phyloP scores from a whole-genome alignment of 1,284 basidiomycete species.

The Malassezia sp. region DNA sequence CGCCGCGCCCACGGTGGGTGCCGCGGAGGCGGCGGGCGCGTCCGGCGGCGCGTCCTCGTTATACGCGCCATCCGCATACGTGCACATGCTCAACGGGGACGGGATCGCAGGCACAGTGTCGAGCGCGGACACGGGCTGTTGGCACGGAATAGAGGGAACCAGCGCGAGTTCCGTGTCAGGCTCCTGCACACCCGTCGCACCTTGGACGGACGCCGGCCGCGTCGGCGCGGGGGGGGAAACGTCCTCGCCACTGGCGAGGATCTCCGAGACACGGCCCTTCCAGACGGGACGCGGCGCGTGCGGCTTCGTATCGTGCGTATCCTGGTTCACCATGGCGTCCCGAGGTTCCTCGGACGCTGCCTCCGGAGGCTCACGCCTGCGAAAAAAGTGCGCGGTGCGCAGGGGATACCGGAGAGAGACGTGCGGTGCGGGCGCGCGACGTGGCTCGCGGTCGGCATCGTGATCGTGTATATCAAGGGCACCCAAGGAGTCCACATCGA shows the following conservation, averaged over 20 bases:
- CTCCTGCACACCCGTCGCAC: too few species aligned
- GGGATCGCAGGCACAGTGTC: slow-evolving; percentile 36
- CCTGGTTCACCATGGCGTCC: slow-evolving; percentile 12
- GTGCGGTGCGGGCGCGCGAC: background rate
- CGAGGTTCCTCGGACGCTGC: background rate
- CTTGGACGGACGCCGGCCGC: too few species aligned
- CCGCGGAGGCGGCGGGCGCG: too few species aligned
- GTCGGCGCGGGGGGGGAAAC: slow-evolving; percentile 17
- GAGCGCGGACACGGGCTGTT: slow-evolving; percentile 24
- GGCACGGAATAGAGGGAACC: slow-evolving; percentile 22
- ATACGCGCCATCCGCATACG: too few species aligned
- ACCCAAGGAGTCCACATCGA: slow-evolving; percentile 26
- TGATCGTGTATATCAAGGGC: slow-evolving; percentile 26
- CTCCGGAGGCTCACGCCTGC: too few species aligned
- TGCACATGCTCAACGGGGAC: slow-evolving; percentile 34
- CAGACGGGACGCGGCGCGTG: slow-evolving; percentile 22
- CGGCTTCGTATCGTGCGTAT: too few species aligned
- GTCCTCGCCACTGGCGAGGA: slow-evolving; percentile 31
- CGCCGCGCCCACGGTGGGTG: too few species aligned
- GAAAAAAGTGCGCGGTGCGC: background rate
- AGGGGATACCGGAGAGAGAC: background rate
- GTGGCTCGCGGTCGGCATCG: background rate
- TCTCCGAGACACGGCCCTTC: slow-evolving; percentile 37
- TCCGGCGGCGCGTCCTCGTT: too few species aligned
- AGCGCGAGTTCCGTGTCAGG: too few species aligned